Percentiles rank a stretch among this genome's conserved stretches.
Conservation (phyloP, 192 early-diverging fungal species). For the Rhizoclosmatium sp. region DNA sequence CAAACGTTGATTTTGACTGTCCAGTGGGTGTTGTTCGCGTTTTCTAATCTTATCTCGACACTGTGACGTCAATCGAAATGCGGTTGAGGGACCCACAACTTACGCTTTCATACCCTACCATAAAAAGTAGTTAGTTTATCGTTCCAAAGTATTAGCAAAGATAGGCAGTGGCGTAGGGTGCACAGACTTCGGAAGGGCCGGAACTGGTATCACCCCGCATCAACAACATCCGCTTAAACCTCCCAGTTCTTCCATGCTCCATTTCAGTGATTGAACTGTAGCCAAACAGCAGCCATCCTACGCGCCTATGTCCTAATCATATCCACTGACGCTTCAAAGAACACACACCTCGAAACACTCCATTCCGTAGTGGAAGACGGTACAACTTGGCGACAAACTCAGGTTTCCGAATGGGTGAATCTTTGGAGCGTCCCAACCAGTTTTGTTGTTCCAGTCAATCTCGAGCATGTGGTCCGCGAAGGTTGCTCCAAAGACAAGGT, state of each 20-base stretch:
- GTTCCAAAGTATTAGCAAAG: not conserved
- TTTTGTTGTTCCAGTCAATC: constrained; percentile 78
- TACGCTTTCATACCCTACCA: constrained; percentile 47
- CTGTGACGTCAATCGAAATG: too few species aligned
- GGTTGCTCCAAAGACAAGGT: constrained; percentile 85
- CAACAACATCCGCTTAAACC: too few species aligned
- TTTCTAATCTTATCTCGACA: too few species aligned
- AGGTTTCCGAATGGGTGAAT: constrained; percentile 89
- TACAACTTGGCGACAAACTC: constrained; percentile 79
- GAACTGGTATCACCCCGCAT: too few species aligned
- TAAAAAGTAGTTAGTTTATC: not conserved
- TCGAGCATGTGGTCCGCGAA: constrained; percentile 97
- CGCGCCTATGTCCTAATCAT: not conserved
- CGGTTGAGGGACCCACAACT: not conserved
- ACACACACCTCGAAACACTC: constrained; percentile 83
- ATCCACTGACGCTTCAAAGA: not conserved
- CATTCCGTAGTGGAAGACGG: constrained; percentile 93
- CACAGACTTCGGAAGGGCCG: too few species aligned
- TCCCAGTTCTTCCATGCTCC: too few species aligned
- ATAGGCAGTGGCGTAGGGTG: not conserved
- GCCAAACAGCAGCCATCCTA: too few species aligned
- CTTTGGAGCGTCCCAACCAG: constrained; percentile 82
- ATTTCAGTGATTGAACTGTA: too few species aligned
- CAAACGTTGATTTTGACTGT: too few species aligned
- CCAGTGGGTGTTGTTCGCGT: too few species aligned